Evolutionary conservation across 345 rosid genomes (phyloP), one percentile per base, ranked within the genome.

Genomic region (Odontarrhena argentea): DNA sequence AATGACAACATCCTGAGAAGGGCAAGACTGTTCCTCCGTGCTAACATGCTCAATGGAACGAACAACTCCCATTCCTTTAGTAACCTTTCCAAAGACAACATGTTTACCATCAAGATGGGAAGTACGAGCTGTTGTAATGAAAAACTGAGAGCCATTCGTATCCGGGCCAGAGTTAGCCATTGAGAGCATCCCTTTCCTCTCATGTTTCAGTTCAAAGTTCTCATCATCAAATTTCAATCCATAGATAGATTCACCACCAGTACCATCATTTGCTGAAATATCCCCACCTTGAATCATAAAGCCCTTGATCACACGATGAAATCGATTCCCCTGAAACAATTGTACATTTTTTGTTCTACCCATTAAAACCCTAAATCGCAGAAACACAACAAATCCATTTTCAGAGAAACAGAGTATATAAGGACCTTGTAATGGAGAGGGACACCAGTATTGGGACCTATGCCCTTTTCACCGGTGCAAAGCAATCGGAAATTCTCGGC

Each of bases 231-330:
- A 94, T 42, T 94, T 91, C 78, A 76, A 77, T 2, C 99, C 96
- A 34, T 91, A 89, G 41, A 94, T 85, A 1, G 97, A 88, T 76
- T 94, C 99, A 68, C 96, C 99, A 10, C 99, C 97, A 14, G 88
- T 86, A 9, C 99, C 97, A 81, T 94, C 80, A 11, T 91, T 88
- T 0, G 96, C 91, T 52, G 97, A 87, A 43, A 91, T 87, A 44
- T 94, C 99, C 71, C 97, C 99, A 40, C 97, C 96, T 82, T 91
- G 97, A 32, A 86, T 81, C 96, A 91, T 87, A 76, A 86, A 88
- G 40, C 95, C 87, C 78, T 87, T 94, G 60, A 88, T 84, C 9
- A 87, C 76, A 35, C 93, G 96, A 71, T 91, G 97, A 70, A 94
- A 86, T 28, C 86, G 69, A 44, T 80, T 82, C 49, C 96, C 99